Evolutionary conservation across 2,329 filamentous ascomycete species (phyloP).

Genomic region (Calonectria ilicicola): DNA sequence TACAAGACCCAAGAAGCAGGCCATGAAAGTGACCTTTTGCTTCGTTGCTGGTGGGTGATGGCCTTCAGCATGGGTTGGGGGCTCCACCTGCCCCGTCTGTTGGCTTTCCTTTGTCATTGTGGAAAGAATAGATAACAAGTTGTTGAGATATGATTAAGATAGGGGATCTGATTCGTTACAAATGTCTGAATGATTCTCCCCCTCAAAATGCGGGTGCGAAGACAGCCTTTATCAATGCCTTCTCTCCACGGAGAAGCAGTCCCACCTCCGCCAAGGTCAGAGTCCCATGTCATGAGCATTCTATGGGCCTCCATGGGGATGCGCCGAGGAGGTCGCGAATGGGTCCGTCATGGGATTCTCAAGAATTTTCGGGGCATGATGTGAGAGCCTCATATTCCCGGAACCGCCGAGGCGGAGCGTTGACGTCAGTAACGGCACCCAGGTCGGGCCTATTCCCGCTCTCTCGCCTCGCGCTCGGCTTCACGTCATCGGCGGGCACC

Average conservation of each 20-base stretch:
- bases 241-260: background rate
- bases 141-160: background rate
- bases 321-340: conserved; percentile 8
- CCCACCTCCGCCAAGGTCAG: conserved; percentile 12
- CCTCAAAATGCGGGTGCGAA: background rate
- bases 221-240: conserved; percentile 11
- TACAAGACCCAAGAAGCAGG: conserved; percentile 62
- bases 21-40: conserved; percentile 53
- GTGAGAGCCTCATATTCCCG: conserved; percentile 12
- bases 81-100: conserved; percentile 36
- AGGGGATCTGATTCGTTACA: conserved; percentile 3
- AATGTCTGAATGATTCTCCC: background rate
- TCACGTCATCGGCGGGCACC: conserved; percentile 14
- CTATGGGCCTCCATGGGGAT: conserved; percentile 11
- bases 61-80: conserved; percentile 9
- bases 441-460: conserved; percentile 22
- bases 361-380: conserved; percentile 5
- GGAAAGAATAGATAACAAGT: conserved; percentile 9
- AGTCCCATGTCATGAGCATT: background rate
- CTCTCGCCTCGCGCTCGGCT: background rate
- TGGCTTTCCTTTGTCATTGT: conserved; percentile 23
- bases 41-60: conserved; percentile 20
- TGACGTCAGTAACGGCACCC: conserved; percentile 23
- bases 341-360: conserved; percentile 25
- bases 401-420: conserved; percentile 26